These are phyloP conservation scores for Myxozyma neotropica DNA, from an alignment of 805 yeast genomes.

Conservation along the genomic window DNA sequence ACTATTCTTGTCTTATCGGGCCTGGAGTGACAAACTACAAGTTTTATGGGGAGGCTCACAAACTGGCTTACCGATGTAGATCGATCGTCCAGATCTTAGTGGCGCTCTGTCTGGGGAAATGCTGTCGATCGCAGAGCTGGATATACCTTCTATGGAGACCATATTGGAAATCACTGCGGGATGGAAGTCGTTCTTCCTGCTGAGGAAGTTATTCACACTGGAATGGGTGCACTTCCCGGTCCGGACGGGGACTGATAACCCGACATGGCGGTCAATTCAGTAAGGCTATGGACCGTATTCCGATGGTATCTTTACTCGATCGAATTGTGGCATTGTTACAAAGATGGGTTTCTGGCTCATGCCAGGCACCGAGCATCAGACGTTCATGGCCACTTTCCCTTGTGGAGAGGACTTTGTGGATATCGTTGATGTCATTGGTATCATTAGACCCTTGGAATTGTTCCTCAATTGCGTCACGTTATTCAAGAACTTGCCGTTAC, in stretches of 20 bases:
- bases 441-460: slow-evolving; percentile 4
- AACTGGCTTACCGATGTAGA: slow-evolving; percentile 9
- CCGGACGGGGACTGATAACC: slow-evolving; percentile 8
- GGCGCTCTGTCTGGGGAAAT: slow-evolving; percentile 13
- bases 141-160: slow-evolving; percentile 13
- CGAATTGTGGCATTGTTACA: slow-evolving; percentile 13
- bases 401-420: slow-evolving; percentile 6
- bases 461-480: slow-evolving; percentile 11
- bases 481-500: slow-evolving; percentile 13
- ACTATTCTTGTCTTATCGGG: slow-evolving; percentile 5
- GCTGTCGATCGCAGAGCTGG: slow-evolving; percentile 13
- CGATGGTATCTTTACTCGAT: slow-evolving; percentile 15
- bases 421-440: slow-evolving; percentile 6
- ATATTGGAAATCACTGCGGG: slow-evolving; percentile 13
- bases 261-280: slow-evolving; percentile 7
- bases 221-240: slow-evolving; percentile 17
- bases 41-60: slow-evolving; percentile 5
- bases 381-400: slow-evolving; percentile 13
- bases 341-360: slow-evolving; percentile 17
- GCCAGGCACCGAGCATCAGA: slow-evolving; percentile 10
- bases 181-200: slow-evolving; percentile 16
- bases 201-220: slow-evolving; percentile 15
- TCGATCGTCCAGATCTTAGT: slow-evolving; percentile 11
- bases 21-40: slow-evolving; percentile 13
- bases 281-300: slow-evolving; percentile 13